Base-by-base conservation (phyloP, 768 basidiomycete genomes). In the Leccinum fibrillosum region DNA sequence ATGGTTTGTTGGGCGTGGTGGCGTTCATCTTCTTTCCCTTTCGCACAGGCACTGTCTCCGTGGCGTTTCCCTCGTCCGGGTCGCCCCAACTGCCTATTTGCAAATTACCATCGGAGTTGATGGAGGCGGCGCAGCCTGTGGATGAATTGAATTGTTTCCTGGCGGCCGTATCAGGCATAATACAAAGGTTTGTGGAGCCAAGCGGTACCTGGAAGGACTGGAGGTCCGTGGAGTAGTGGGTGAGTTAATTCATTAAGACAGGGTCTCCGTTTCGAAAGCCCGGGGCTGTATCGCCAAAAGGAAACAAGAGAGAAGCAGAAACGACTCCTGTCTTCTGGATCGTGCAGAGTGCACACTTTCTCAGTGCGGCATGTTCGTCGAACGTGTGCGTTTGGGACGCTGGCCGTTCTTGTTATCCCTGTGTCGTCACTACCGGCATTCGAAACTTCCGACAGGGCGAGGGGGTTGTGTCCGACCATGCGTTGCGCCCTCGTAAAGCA, bases 91-190 rank as follows among this genome's bases (percentile, higher is more conserved):
- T 44, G n/a, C 5, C 45, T 49, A 55, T 69, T 69, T 71, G 28
- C 64, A 69, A 68, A 69, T 69, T 44, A 30, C 50, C 57, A 66
- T 66, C 55, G 61, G 44, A 53, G 45, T 49, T 58, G 53, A 54
- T 57, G 42, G 49, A 68, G 49, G 61, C 62, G 59, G 66, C 62
- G 69, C 64, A 62, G 62, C 57, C 52, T 6, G 19, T 44, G 42
- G 42, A 45, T 17, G 54, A 23, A 39, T 52, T 32, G 54, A 26
- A 26, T 62, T 52, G 23, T 60, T 49, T 52, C 47, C 50, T 56
- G 54, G 58, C 55, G 34, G 54, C 59, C 64, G 51, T 39, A 26
- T 26, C 30, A 44, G 23, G 17, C 50, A 52, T 53, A 49, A 39
- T 49, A 67, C 35, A 42, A 52, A 34, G 15, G 47, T 32, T 34